Evolutionary conservation across 768 basidiomycete genomes (phyloP).

Genomic region (Lentinus brumalis): DNA sequence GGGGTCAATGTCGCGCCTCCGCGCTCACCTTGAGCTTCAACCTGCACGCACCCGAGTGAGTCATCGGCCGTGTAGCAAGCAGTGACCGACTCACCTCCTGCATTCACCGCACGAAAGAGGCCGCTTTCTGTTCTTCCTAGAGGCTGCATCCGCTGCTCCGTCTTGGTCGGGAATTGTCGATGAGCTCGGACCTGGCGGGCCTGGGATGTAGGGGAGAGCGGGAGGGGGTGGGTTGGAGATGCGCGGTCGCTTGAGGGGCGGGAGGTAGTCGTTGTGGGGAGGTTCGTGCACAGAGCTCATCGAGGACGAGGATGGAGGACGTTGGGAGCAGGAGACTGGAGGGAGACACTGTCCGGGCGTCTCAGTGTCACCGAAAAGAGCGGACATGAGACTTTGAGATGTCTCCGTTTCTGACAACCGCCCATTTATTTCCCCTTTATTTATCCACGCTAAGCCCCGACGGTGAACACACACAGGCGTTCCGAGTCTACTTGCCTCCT

Average conservation of each 20-base stretch:
- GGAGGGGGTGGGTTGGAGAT: slow-evolving; percentile 22
- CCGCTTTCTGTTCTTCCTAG: slow-evolving; percentile 40
- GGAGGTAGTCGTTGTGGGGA: slow-evolving; percentile 22
- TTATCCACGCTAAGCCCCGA: slow-evolving; percentile 1
- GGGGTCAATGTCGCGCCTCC: slow-evolving; percentile 43
- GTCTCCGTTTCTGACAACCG: slow-evolving; percentile 5
- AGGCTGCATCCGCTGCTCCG: slow-evolving; percentile 22
- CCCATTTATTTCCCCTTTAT: slow-evolving; percentile 4
- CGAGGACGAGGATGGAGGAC: slow-evolving; percentile 13
- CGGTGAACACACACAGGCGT: background rate
- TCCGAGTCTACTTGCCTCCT: slow-evolving; percentile 2
- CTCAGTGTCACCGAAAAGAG: slow-evolving; percentile 18
- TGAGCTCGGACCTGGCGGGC: slow-evolving; percentile 22
- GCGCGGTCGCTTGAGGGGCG: slow-evolving; percentile 26
- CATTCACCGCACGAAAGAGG: slow-evolving; percentile 70
- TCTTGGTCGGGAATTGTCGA: slow-evolving; percentile 22
- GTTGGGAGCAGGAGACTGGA: slow-evolving; percentile 9
- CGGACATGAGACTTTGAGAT: slow-evolving; percentile 7
- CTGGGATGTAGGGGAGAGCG: slow-evolving; percentile 15
- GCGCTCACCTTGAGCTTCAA: slow-evolving; percentile 63
- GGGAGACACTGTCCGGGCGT: slow-evolving; percentile 15
- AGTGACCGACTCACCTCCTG: slow-evolving; percentile 47
- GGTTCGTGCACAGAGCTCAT: slow-evolving; percentile 25
- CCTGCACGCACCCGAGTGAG: slow-evolving; percentile 36
- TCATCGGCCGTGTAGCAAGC: background rate